Percentiles rank a stretch among this genome's conserved stretches.
Evolutionary conservation across 345 rosid species (phyloP).

Genomic region (Syzygium jambos): DNA sequence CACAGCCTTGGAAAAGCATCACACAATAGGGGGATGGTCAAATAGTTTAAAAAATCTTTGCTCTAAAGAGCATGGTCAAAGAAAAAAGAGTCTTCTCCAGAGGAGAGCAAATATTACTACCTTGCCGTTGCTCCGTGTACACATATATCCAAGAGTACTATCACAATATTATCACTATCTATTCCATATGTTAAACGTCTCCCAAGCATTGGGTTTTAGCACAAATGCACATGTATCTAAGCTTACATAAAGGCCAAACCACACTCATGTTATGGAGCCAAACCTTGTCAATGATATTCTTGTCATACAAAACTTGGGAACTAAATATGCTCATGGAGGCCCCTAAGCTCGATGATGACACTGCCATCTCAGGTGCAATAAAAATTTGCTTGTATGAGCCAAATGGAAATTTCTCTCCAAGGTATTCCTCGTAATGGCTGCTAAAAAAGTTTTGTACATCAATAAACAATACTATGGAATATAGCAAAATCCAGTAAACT

Average conservation of each 20-base stretch:
- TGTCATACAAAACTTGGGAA: conserved; percentile 78
- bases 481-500: background rate
- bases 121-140: background rate
- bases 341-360: conserved; percentile 62
- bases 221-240: background rate
- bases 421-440: conserved; percentile 91
- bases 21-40: background rate
- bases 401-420: conserved; percentile 82
- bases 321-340: conserved; percentile 80
- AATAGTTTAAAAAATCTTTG: background rate
- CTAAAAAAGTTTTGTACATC: conserved; percentile 7
- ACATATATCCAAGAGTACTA: background rate
- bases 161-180: background rate
- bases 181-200: background rate
- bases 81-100: background rate
- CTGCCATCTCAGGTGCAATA: conserved; percentile 77
- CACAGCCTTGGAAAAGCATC: background rate
- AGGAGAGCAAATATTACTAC: background rate
- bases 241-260: background rate
- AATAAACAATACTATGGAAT: background rate
- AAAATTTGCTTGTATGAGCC: conserved; percentile 90
- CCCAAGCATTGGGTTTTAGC: background rate
- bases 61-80: background rate
- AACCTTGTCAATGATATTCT: conserved; percentile 91
- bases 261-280: background rate